Percentiles rank a stretch among this genome's conserved stretches.
These are phyloP conservation scores for Phanerodontia chrysosporium DNA, from an alignment of 768 basidiomycete genomes.

Conservation along the genomic window DNA sequence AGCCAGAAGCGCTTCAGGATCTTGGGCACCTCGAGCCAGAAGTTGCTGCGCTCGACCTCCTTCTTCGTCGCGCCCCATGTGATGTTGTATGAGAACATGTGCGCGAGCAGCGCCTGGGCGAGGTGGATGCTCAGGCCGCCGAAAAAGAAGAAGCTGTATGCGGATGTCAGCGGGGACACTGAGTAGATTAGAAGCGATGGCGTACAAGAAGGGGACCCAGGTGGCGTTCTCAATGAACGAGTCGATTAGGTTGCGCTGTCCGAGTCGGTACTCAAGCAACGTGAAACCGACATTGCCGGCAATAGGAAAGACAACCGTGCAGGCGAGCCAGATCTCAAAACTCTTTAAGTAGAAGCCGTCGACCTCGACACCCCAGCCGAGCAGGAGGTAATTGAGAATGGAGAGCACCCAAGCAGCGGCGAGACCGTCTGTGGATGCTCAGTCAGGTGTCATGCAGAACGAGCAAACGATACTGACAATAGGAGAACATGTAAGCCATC, in stretches of 20 bases:
- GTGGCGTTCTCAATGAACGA: constrained; percentile 55
- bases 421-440: constrained; percentile 43
- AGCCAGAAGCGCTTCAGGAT: constrained; percentile 79
- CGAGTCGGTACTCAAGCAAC: constrained; percentile 64
- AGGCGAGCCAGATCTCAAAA: constrained; percentile 73
- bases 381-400: constrained; percentile 64
- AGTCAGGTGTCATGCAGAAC: neutral
- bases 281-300: constrained; percentile 68
- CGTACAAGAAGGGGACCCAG: constrained; percentile 76
- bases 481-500: constrained; percentile 59
- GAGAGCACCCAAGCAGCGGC: constrained; percentile 61
- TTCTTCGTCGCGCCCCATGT: constrained; percentile 63
- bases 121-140: constrained; percentile 55
- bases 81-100: constrained; percentile 56
- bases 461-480: constrained; percentile 27
- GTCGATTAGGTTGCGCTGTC: constrained; percentile 46
- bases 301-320: constrained; percentile 65
- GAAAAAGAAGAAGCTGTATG: constrained; percentile 48
- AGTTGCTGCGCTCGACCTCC: constrained; percentile 85
- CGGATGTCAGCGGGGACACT: neutral
- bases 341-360: constrained; percentile 71
- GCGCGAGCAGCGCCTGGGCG: constrained; percentile 47
- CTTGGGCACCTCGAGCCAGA: constrained; percentile 85
- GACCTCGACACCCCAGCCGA: constrained; percentile 51
- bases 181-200: constrained; percentile 17